Percentiles rank a stretch among this genome's conserved stretches.
These are phyloP conservation scores for Anacardium occidentale DNA, from an alignment of 345 rosid genomes.

Conservation along the genomic window DNA sequence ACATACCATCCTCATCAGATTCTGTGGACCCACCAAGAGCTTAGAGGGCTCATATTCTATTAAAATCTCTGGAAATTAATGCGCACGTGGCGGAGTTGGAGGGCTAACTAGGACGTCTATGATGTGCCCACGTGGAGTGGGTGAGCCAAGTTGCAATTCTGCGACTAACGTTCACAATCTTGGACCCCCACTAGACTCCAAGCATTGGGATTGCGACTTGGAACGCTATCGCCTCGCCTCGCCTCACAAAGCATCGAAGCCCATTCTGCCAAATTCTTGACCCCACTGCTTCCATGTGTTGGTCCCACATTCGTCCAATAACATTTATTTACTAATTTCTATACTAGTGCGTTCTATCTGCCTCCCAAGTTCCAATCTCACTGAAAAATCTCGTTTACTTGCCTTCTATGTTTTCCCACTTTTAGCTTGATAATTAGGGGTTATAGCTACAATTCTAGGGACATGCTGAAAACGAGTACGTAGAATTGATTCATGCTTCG, in stretches of 20 bases:
- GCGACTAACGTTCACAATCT: slow-evolving; percentile 8
- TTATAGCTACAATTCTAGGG: not conserved
- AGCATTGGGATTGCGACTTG: slow-evolving; percentile 38
- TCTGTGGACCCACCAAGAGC: slow-evolving; percentile 24
- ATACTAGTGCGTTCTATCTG: not conserved
- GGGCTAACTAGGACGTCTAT: slow-evolving; percentile 35
- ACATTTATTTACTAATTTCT: not conserved
- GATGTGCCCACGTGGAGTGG: slow-evolving; percentile 44
- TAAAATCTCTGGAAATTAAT: not conserved
- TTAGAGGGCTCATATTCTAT: not conserved
- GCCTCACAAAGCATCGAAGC: slow-evolving; percentile 46
- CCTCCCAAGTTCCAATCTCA: not conserved
- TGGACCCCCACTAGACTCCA: slow-evolving; percentile 22
- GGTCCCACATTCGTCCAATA: slow-evolving; percentile 27
- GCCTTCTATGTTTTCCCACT: not conserved
- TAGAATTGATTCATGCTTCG: not conserved
- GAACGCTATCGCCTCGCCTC: slow-evolving; percentile 28
- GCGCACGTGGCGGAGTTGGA: slow-evolving; percentile 23
- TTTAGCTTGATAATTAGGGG: not conserved
- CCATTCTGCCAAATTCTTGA: slow-evolving; percentile 49
- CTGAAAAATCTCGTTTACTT: no score
- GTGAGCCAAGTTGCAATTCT: slow-evolving; percentile 24
- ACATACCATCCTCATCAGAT: slow-evolving; percentile 28
- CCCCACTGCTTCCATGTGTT: slow-evolving; percentile 21
- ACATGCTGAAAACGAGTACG: not conserved